Evolutionary conservation across 2,329 filamentous ascomycete species (phyloP), one percentile per base, ranked within the genome.

Genomic region (Aspergillus novofumigatus): DNA sequence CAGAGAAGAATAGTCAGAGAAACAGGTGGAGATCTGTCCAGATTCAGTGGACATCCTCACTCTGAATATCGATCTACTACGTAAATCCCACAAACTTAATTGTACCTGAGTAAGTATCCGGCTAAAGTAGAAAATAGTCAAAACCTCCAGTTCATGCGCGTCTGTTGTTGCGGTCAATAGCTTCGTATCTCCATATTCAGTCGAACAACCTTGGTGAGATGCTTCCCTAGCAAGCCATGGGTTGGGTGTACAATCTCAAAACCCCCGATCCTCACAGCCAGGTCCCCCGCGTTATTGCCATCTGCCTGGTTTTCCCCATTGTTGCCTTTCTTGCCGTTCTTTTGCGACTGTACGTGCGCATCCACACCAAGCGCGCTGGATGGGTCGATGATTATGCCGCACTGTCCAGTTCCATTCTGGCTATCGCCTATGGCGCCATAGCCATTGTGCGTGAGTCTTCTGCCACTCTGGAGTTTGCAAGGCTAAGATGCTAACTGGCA

Each of bases 221-320:
- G 32, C 32, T 17, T 35, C 32, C 11, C 11, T 17, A 35, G 32
- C 11, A 57, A 49, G 52, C 49, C 49, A 71, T 71, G 68, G 53
- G 57, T 55, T 71, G 69, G 69, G 66, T 71, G 21, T 57, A 69
- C 53, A 71, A 70, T 26, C 65, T 69, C 49, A 35, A 65, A 2
- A 42, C 51, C 28, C 52, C 59, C 4, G 67, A 71, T 48, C 63
- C 63, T 17, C 51, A 67, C 32, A 65, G 56, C 23, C 53, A 64
- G 1, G 59, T 65, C 8, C 23, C 58, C 3, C 61, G 55, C 0
- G 59, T 70, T 21, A 68, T 71, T 45, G 61, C 56, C 9, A 53
- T 69, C 50, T 58, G 58, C 29, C 20, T 69, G 28, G 54, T 55
- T 3, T 70, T 70, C 51, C 54, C 66, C 20, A 59, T 59, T 42